Base-by-base conservation (phyloP, 352 stramenopile species). In the Phytophthora niederhauseri region DNA sequence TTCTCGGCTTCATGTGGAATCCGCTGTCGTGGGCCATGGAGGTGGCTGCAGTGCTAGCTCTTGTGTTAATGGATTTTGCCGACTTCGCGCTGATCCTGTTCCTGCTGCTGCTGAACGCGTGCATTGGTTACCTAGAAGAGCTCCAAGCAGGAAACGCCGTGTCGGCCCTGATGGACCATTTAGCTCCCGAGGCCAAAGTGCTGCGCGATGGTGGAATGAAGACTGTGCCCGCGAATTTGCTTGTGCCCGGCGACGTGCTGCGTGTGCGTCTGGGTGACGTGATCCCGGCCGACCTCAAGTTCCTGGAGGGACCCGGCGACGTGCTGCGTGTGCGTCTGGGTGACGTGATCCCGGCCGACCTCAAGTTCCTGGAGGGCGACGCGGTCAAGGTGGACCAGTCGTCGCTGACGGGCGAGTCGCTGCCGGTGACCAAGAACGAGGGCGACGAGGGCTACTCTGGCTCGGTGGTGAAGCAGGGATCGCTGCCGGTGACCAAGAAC, bases 351-450 rank as follows among this genome's bases (percentile, higher is more conserved):
- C 95, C 95, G 11, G 92, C 92, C 14, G 95, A 98, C 73, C 55
- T 94, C 56, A 88, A 90, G 78, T 86, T 91, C 73, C 75, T 93
- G 49, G 81, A 91, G 46, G 85, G 85, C n/a, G 82, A 94, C 51
- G 28, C 72, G 20, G 55, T 98, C 57, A 89, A 95, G 62, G 89
- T 95, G 19, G 87, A 96, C 62, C 89, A 98, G 75, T 92, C 94
- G 38, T 94, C 91, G 49, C 79, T 98, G 9, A 98, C 95, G 43
- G 43, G 95, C 61, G 95, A 98, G 74, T 97, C 92, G 45, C 80
- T 98, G 43, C 91, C 93, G 38, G 94, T 98, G 61, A 94, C 89
- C 49, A 92, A 91, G 81, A 75, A 70, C 62, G 69, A 84, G 45
- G 80, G 80, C 54, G 81, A 93, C 57, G 82, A 89, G 59, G 81